These are phyloP conservation scores for Candida sithepensis DNA, from an alignment of 805 yeast genomes.

Conservation along the genomic window DNA sequence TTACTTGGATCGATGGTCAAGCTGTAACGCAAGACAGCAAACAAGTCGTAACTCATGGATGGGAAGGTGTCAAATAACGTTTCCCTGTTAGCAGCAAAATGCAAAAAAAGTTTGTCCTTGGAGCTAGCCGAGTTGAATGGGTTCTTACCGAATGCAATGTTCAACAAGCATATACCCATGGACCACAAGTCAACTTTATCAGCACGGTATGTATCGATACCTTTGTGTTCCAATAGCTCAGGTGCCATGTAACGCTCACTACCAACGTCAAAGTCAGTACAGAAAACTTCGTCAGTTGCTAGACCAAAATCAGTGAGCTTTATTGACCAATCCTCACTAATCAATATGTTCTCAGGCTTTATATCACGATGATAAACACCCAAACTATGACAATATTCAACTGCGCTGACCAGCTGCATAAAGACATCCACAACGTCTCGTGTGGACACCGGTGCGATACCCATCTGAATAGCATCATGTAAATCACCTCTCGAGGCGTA, in stretches of 20 bases:
- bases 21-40: slow-evolving; percentile 73
- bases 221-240: slow-evolving; percentile 64
- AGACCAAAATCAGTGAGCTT: slow-evolving; percentile 59
- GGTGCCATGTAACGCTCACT: slow-evolving; percentile 95
- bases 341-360: slow-evolving; percentile 55
- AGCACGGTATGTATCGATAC: slow-evolving; percentile 64
- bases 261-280: slow-evolving; percentile 81
- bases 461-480: slow-evolving; percentile 70
- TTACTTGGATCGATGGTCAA: slow-evolving; percentile 85
- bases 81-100: slow-evolving; percentile 84
- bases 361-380: slow-evolving; percentile 54
- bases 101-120: slow-evolving; percentile 72
- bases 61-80: slow-evolving; percentile 90
- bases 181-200: slow-evolving; percentile 88
- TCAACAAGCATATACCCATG: slow-evolving; percentile 75
- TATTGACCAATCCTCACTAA: slow-evolving; percentile 52
- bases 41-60: slow-evolving; percentile 80
- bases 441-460: slow-evolving; percentile 57
- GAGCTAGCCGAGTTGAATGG: slow-evolving; percentile 82
- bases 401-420: slow-evolving; percentile 45
- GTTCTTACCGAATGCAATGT: slow-evolving; percentile 82
- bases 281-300: slow-evolving; percentile 48
- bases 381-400: slow-evolving; percentile 46
- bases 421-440: slow-evolving; percentile 54
- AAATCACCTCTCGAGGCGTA: slow-evolving; percentile 86